These are phyloP conservation scores for Eucalyptus erythrocorys DNA, from an alignment of 345 rosid species.

Conservation along the genomic window DNA sequence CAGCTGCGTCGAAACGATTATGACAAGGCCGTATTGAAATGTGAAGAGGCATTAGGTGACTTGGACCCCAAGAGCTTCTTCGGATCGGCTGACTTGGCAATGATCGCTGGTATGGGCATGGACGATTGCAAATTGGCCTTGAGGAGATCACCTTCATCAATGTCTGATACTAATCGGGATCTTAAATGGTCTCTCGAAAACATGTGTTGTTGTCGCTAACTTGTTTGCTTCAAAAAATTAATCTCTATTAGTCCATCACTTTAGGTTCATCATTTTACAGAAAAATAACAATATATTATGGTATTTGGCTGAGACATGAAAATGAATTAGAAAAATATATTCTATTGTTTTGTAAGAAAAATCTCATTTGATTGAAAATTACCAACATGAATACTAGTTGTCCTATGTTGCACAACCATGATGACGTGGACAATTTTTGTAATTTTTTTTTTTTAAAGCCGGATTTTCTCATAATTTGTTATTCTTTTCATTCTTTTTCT, in stretches of 20 bases:
- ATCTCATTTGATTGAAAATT: too few relatives aligned
- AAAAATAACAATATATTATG: too few relatives aligned
- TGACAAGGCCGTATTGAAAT: background rate
- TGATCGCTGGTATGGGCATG: background rate
- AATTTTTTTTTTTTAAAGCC: too few relatives aligned
- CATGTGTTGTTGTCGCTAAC: too few relatives aligned
- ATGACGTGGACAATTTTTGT: too few relatives aligned
- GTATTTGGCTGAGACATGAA: accelerated
- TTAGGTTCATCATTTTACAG: background rate
- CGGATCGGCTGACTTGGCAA: background rate
- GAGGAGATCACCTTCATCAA: too few relatives aligned
- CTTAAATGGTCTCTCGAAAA: background rate
- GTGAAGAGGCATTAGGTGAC: background rate
- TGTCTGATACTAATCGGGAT: background rate
- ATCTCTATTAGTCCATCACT: background rate
- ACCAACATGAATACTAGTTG: accelerated
- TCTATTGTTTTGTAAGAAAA: too few relatives aligned
- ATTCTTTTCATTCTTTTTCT: too few relatives aligned
- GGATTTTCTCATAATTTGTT: too few relatives aligned
- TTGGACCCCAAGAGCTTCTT: background rate
- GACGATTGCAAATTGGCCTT: background rate
- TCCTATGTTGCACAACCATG: accelerated
- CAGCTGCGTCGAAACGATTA: background rate
- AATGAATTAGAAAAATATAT: too few relatives aligned
- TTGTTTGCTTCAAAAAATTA: background rate